These are phyloP conservation scores for Albugo candida DNA, from an alignment of 352 stramenopile genomes.

Conservation along the genomic window DNA sequence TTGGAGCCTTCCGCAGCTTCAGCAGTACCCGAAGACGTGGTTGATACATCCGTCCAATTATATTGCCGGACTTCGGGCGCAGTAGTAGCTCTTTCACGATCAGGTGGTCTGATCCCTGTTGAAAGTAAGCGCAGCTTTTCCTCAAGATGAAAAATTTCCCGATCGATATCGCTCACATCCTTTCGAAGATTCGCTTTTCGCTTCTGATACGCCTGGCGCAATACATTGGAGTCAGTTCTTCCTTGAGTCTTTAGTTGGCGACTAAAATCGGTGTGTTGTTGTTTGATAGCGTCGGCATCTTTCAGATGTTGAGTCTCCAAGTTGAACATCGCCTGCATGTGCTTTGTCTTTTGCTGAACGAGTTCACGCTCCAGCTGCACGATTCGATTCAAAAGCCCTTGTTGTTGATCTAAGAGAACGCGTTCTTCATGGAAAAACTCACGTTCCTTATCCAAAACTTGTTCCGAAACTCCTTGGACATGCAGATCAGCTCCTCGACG, in stretches of 20 bases:
- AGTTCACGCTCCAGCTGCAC: constrained; percentile 33
- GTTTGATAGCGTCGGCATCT: constrained; percentile 15
- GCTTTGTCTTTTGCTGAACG: constrained; percentile 36
- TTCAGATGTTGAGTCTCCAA: constrained; percentile 23
- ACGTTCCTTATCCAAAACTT: constrained; percentile 25
- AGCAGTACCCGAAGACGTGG: no score
- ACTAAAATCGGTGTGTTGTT: constrained; percentile 24
- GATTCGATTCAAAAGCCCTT: constrained; percentile 30
- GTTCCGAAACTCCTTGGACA: constrained; percentile 13
- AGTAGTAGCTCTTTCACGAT: no score
- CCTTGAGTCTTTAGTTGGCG: constrained; percentile 31
- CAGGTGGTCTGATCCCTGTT: no score
- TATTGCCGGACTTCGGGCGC: no score
- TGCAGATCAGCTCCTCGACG: constrained; percentile 15
- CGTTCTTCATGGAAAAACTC: constrained; percentile 36
- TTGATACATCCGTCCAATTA: no score
- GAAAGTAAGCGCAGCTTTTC: no score
- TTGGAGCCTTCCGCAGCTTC: no score
- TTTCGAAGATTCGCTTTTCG: constrained; percentile 24
- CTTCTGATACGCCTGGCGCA: constrained; percentile 25
- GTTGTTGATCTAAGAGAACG: constrained; percentile 26
- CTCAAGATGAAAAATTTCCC: no score
- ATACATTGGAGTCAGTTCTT: constrained; percentile 23
- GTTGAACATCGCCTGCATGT: constrained; percentile 27
- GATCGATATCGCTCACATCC: no score